Evolutionary conservation across 352 stramenopile genomes (phyloP), one percentile per base, ranked within the genome.

Genomic region (Phytophthora citrophthora): DNA sequence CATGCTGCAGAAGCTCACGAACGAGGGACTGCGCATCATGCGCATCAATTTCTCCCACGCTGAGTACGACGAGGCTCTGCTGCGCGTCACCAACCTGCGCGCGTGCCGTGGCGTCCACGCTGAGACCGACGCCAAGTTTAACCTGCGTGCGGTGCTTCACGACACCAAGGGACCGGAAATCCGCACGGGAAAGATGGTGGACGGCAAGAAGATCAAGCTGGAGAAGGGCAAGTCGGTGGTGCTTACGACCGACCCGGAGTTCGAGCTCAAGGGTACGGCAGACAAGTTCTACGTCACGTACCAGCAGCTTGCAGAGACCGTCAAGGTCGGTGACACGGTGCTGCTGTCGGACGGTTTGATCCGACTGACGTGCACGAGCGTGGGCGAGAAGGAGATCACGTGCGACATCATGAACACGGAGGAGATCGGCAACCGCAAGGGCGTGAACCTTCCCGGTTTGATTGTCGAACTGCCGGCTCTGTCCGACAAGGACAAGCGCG

Each of bases 1-100:
- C 43, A 95, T 91, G 76, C 77, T 82, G 48, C 86, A 97, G 67
- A 77, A 86, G 47, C 76, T 98, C 29, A 83, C 94, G 61, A 58
- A 88, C 57, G 86, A 96, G 49, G 95, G 95, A 0, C 79, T 98
- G 70, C 84, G 91, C 65, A 95, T 98, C 58, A 96, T 96, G 71
- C 86, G 95, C 67, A 90, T 98, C 53, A 98, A 98, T 83, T 98
- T 98, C 63, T 98, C 90, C n/a, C 95, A 98, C 69, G 92, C 91
- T 41, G 92, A 96, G 61, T 86, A 91, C 57, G 86, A 96, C 70
- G 88, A 95, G 63, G 86, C 88, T 38, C 64, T 86, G 38, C 64
- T 82, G 61, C 88, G 88, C 43, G 89, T 94, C 74, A 77, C 72
- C 57, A 96, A 92, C 68, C 70, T 86, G 39, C 87, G 76, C 34